Evolutionary conservation across 176 grass and related monocot genomes (phyloP), one percentile per base, ranked within the genome.

Genomic region (Rhynchospora breviuscula): DNA sequence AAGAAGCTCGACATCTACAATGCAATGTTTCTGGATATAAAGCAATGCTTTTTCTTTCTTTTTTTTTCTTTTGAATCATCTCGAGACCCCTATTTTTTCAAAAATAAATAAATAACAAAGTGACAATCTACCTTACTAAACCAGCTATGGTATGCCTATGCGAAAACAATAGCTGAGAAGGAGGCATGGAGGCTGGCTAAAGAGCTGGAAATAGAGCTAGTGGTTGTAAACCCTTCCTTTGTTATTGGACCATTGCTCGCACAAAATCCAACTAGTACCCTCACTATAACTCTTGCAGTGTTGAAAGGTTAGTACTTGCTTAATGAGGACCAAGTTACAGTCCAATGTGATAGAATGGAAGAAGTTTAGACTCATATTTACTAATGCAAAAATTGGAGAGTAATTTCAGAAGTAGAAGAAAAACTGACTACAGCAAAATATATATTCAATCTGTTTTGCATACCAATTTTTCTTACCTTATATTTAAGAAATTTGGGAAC

Each of bases 91-190:
- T 43, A 31, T 43, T 17, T 72, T 12, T 46, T 47, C 17, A n/a
- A 8, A 63, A 33, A 18, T 12, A 54, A 76, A 15, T 8, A 44
- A 29, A 17, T 56, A 77, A 77, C 11, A 2, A 29, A 31, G 15
- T 46, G 17, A 17, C 12, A 15, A 33, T 31, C 26, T 51, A 26
- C 52, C 43, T 65, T 83, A 31, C 53, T 52, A 29, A 52, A 51
- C 53, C 86, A 93, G 91, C 79, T 97, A 10, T 97, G 94, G 94
- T 97, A 97, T 79, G 94, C 91, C 1, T 97, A 97, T 48, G 89
- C 94, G 0, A 97, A 97, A 88, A 93, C 91, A 63, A 49, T 91
- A 89, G 94, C 94, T 47, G 94, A 97, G 88, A 84, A 87, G 86
- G 94, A 97, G 82, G 91, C 94, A 61, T 97, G 94, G 94, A 84